Base-by-base conservation (phyloP, 2,329 filamentous ascomycete species). In the Salinomyces thailandicus region DNA sequence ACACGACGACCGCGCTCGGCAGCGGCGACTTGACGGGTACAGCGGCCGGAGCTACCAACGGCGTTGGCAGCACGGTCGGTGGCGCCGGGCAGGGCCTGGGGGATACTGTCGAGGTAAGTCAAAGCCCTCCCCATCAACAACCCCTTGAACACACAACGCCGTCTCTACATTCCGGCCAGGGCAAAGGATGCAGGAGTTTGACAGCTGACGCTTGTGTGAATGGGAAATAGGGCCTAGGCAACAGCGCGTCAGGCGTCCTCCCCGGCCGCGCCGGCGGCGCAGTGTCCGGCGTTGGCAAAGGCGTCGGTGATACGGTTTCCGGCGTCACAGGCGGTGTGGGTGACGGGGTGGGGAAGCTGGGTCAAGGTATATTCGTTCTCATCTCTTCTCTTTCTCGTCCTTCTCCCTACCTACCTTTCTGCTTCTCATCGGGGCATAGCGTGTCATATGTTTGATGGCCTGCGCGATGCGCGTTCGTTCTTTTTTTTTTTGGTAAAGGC, bases 1-100 rank as follows among this genome's bases (percentile, higher is more conserved):
- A 66, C 41, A 67, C 64, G 1, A 64, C 63, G 1, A 51, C 54
- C 3, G 63, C 62, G 5, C 35, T 66, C n/a, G 61, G 62, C 2
- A 58, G 53, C 36, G 63, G 62, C 2, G 62, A 68, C 47, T 43
- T 61, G 12, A 57, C 51, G 33, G 63, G 62, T 0, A 54, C 55
- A 2, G 59, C 56, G 5, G 52, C 50, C 1, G 63, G 63, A 1
- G 53, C 58, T 13, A 59, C 57, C 1, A 50, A 46, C 2, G 55
- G 57, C 11, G 45, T 43, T 4, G 35, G 28, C 35, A 43, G 37
- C 13, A 48, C 46, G 9, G 45, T 52, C 13, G 30, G 39, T 46
- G 60, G 61, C 20, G 41, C 39, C 5, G 50, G 49, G 2, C 49
- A 48, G 31, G 47, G 42, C 35, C 42, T 47, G 38, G 59, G 39